Evolutionary conservation across 169 alveolate species (phyloP).

Genomic region (Eimeria sp.): DNA sequence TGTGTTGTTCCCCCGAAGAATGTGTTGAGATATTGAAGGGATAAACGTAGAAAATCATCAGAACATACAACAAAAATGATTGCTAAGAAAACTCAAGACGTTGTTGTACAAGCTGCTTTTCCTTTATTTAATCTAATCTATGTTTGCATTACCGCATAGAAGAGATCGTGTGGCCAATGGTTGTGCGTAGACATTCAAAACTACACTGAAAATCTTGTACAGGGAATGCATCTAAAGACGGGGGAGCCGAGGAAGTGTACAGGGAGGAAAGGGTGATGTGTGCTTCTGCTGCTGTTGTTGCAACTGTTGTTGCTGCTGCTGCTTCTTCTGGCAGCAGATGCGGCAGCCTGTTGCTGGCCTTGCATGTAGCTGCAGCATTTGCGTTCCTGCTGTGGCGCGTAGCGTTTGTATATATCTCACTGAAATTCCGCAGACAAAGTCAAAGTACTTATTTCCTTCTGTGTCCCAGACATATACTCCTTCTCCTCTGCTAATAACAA

Average conservation of each 20-base stretch:
- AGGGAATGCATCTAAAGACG: too few relatives aligned
- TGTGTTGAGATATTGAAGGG: too few relatives aligned
- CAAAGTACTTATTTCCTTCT: slow-evolving; percentile 94
- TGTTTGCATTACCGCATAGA: too few relatives aligned
- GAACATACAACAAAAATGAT: too few relatives aligned
- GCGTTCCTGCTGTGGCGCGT: background rate
- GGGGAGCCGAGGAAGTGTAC: background rate
- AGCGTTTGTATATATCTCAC: slow-evolving; percentile 50
- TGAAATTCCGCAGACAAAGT: slow-evolving; percentile 94
- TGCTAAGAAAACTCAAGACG: too few relatives aligned
- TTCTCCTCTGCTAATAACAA: slow-evolving; percentile 92
- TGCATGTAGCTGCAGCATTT: background rate
- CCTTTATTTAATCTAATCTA: too few relatives aligned
- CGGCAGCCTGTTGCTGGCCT: background rate
- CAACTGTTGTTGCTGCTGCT: background rate
- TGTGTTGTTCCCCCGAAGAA: too few relatives aligned
- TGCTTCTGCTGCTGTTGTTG: background rate
- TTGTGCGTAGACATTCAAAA: too few relatives aligned
- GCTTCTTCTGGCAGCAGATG: background rate
- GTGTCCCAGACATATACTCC: slow-evolving; percentile 89
- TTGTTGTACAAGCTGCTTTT: too few relatives aligned
- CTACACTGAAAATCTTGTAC: too few relatives aligned
- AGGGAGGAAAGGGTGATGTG: background rate
- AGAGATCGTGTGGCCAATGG: too few relatives aligned
- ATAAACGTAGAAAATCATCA: too few relatives aligned